phyloP scores from a whole-genome alignment of 1,139 yeast species.

The Saccharomyces pastorianus region DNA sequence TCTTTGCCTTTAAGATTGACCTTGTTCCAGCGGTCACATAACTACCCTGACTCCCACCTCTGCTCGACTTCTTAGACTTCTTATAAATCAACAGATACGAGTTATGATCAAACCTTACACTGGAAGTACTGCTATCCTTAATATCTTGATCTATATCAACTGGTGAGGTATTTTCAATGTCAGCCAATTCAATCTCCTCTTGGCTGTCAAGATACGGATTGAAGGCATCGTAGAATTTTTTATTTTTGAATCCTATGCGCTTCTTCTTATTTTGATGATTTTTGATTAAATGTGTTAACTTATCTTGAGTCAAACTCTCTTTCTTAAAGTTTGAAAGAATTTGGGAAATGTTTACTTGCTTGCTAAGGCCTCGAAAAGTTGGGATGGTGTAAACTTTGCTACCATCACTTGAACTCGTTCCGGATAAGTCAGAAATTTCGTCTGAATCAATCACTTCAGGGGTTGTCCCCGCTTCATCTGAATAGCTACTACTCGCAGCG shows the following conservation, averaged over 20 bases:
- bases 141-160: conserved; percentile 5
- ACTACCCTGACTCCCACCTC: neutral
- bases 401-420: conserved; percentile 2
- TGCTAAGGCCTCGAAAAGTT: conserved; percentile 19
- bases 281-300: conserved; percentile 11
- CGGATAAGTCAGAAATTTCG: neutral
- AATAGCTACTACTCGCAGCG: neutral
- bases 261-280: conserved; percentile 6
- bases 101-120: conserved; percentile 21
- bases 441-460: neutral
- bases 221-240: conserved; percentile 14
- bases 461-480: neutral
- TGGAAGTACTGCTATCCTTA: conserved; percentile 6
- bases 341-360: conserved; percentile 14
- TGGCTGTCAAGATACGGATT: conserved; percentile 1
- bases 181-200: conserved; percentile 3
- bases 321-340: conserved; percentile 16
- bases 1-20: conserved; percentile 21
- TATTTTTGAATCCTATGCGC: conserved; percentile 13
- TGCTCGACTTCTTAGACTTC: conserved; percentile 7
- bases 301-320: conserved; percentile 16
- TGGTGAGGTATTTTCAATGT: conserved; percentile 1
- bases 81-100: conserved; percentile 23
- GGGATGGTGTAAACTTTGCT: conserved; percentile 20
- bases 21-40: conserved; percentile 6